Conservation (phyloP, 2,329 filamentous ascomycete genomes). For the Pyrenochaeta sp. region DNA sequence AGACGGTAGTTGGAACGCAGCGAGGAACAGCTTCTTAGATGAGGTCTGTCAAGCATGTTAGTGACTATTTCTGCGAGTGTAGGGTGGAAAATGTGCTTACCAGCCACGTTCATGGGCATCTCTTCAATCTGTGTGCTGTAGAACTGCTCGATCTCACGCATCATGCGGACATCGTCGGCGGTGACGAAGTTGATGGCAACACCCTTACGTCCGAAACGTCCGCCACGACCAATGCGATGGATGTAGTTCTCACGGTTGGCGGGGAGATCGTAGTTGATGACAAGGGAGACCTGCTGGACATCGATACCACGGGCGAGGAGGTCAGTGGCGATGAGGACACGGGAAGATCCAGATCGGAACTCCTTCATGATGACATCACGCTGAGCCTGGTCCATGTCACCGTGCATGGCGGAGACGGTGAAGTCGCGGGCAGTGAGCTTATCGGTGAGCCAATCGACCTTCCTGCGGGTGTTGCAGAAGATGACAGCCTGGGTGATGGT, state of each 20-base stretch:
- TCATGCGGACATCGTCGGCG: constrained; percentile 98
- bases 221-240: constrained; percentile 98
- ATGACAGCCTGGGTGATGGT: constrained; percentile 99
- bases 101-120: constrained; percentile 95
- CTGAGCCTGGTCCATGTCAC: constrained; percentile 98
- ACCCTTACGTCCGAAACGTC: constrained; percentile 99
- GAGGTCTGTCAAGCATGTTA: constrained; percentile 42
- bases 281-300: constrained; percentile 98
- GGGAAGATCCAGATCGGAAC: constrained; percentile 97
- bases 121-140: constrained; percentile 99
- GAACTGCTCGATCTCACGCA: constrained; percentile 99
- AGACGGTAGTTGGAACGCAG: constrained; percentile 37
- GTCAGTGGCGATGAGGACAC: constrained; percentile 98
- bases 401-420: constrained; percentile 99
- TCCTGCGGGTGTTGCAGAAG: constrained; percentile 99
- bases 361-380: constrained; percentile 99
- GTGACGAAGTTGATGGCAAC: constrained; percentile 99
- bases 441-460: constrained; percentile 99
- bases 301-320: constrained; percentile 99
- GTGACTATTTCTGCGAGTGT: not conserved
- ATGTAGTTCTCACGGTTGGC: constrained; percentile 99
- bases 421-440: constrained; percentile 99
- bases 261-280: constrained; percentile 99
- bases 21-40: constrained; percentile 46
- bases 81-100: constrained; percentile 52